Conservation (phyloP, 371 early-diverging fungal genomes). For the Furculomyces boomerangus region DNA sequence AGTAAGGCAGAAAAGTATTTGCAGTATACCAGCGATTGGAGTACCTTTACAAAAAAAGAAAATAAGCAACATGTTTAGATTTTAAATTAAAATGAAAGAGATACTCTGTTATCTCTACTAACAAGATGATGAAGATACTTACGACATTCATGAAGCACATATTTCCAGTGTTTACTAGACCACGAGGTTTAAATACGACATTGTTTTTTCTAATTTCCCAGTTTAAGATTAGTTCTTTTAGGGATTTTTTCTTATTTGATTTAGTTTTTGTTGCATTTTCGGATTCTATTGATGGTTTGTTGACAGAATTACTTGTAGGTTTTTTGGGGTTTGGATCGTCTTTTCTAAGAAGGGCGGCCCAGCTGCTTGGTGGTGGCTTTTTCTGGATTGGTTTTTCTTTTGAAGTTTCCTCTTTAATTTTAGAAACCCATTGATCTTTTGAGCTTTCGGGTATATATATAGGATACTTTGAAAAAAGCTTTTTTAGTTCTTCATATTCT, state of each 20-base stretch:
- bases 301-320: not conserved
- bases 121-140: not conserved
- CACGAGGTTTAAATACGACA: slow-evolving; percentile 58
- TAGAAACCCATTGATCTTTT: not conserved
- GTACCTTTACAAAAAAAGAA: too few relatives aligned
- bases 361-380: slow-evolving; percentile 25
- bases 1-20: slow-evolving; percentile 77
- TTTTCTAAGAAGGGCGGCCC: slow-evolving; percentile 31
- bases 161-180: slow-evolving; percentile 88
- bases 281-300: not conserved
- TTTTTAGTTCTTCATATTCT: not conserved
- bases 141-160: slow-evolving; percentile 94
- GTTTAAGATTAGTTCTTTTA: slow-evolving; percentile 14
- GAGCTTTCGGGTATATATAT: not conserved
- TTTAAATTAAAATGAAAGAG: not conserved
- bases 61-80: not conserved
- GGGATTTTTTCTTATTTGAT: not conserved
- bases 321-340: not conserved
- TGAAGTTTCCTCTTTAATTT: not conserved
- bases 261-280: slow-evolving; percentile 1
- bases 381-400: slow-evolving; percentile 15
- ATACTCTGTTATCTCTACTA: not conserved
- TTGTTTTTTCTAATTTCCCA: slow-evolving; percentile 13
- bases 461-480: not conserved
- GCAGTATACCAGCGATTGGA: slow-evolving; percentile 35